These are phyloP conservation scores for Pyrrhoderma noxium DNA, from an alignment of 1,284 basidiomycete species.

Conservation along the genomic window DNA sequence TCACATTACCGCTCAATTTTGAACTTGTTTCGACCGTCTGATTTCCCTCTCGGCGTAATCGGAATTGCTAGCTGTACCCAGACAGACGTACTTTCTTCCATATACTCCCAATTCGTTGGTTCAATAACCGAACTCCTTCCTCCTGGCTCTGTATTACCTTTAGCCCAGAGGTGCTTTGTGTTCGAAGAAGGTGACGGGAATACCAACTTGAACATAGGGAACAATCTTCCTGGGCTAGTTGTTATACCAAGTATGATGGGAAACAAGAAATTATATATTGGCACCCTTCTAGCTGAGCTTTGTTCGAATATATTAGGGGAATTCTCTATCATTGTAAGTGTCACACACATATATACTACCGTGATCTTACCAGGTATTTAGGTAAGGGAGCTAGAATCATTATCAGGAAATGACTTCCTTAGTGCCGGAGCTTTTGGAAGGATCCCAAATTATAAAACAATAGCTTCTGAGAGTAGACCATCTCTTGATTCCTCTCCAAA, in stretches of 20 bases:
- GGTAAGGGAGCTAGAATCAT: constrained; percentile 32
- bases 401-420: constrained; percentile 29
- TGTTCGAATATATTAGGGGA: constrained; percentile 80
- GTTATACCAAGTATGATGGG: constrained; percentile 74
- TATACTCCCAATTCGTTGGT: constrained; percentile 60
- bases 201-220: constrained; percentile 47
- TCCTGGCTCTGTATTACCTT: constrained; percentile 60
- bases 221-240: constrained; percentile 54
- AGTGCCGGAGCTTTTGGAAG: constrained; percentile 29
- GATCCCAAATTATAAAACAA: constrained; percentile 11
- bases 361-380: constrained; percentile 12
- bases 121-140: constrained; percentile 58
- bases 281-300: constrained; percentile 78
- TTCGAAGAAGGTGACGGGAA: constrained; percentile 67
- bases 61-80: constrained; percentile 65
- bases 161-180: constrained; percentile 69
- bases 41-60: constrained; percentile 73
- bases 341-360: constrained; percentile 8
- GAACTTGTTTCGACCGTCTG: constrained; percentile 66
- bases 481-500: too few species aligned
- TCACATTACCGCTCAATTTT: constrained; percentile 50
- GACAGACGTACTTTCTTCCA: constrained; percentile 47
- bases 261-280: constrained; percentile 76
- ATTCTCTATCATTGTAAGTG: constrained; percentile 68
- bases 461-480: too few species aligned